These are phyloP conservation scores for Macrolepiota albuminosa DNA, from an alignment of 768 basidiomycete species.

Conservation along the genomic window DNA sequence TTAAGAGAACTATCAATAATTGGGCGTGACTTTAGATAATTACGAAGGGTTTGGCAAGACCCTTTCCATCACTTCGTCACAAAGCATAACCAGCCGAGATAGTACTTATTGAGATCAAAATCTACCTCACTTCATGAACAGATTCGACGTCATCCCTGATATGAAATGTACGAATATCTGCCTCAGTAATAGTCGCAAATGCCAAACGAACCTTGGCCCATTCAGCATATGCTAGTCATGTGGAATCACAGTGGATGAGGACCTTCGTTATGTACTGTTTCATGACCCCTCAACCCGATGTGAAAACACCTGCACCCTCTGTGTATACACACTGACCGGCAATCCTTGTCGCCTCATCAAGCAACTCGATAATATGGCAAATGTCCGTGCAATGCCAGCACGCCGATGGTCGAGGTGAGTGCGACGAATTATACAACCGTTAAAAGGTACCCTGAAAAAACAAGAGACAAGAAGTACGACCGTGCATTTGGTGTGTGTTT, in stretches of 20 bases:
- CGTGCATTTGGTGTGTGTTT: slow-evolving; percentile 21
- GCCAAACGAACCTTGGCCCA: slow-evolving; percentile 7
- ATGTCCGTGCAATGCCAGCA: slow-evolving; percentile 17
- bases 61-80: neutral
- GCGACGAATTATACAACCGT: slow-evolving; percentile 26
- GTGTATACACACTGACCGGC: slow-evolving; percentile 22
- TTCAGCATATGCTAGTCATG: slow-evolving; percentile 22
- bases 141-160: slow-evolving; percentile 9
- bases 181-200: neutral
- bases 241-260: slow-evolving; percentile 16
- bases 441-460: slow-evolving; percentile 26
- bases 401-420: slow-evolving; percentile 23
- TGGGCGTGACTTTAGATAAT: neutral
- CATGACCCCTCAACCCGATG: slow-evolving; percentile 24
- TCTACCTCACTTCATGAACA: neutral
- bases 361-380: slow-evolving; percentile 14
- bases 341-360: slow-evolving; percentile 22
- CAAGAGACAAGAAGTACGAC: slow-evolving; percentile 27
- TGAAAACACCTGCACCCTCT: slow-evolving; percentile 23
- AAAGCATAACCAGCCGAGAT: neutral
- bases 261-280: slow-evolving; percentile 24
- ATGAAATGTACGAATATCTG: neutral
- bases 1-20: neutral
- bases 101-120: neutral
- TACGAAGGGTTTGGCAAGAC: neutral